Evolutionary conservation across 129 eudicot genomes (phyloP).

Genomic region (sunflower (Helianthus annuus)): DNA sequence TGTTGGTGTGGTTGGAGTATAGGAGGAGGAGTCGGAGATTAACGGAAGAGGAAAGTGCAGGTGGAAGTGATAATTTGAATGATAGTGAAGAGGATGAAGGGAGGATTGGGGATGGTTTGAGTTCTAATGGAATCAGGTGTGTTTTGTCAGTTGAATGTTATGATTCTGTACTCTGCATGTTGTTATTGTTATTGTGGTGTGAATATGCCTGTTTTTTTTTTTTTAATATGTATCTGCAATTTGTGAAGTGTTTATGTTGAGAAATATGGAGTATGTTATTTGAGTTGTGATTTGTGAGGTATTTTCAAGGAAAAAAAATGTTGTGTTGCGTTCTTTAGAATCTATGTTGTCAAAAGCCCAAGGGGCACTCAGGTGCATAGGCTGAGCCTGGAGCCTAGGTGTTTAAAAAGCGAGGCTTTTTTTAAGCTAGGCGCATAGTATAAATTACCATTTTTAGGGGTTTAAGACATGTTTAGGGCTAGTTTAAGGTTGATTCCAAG

Average conservation of each 20-base stretch:
- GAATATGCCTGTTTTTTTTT: not conserved
- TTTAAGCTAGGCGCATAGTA: too few species aligned
- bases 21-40: conserved; percentile 48
- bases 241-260: conserved; percentile 3
- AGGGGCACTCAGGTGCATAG: too few species aligned
- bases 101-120: conserved; percentile 30
- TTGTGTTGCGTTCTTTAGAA: not conserved
- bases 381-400: too few species aligned
- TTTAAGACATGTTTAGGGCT: too few species aligned
- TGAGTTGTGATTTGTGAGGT: not conserved
- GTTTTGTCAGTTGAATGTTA: not conserved
- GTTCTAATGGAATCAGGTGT: conserved; percentile 49
- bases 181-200: conserved; percentile 10
- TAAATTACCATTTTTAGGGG: too few species aligned
- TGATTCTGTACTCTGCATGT: not conserved
- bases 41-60: conserved; percentile 17
- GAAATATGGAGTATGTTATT: not conserved
- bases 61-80: conserved; percentile 2
- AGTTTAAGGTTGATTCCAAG: too few species aligned
- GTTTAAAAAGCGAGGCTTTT: too few species aligned
- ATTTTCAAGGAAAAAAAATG: not conserved
- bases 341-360: too few species aligned
- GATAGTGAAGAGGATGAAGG: conserved; percentile 49
- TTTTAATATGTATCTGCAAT: not conserved
- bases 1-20: conserved; percentile 79